phyloP scores from a whole-genome alignment of 345 rosid species.

The Linum tenue region DNA sequence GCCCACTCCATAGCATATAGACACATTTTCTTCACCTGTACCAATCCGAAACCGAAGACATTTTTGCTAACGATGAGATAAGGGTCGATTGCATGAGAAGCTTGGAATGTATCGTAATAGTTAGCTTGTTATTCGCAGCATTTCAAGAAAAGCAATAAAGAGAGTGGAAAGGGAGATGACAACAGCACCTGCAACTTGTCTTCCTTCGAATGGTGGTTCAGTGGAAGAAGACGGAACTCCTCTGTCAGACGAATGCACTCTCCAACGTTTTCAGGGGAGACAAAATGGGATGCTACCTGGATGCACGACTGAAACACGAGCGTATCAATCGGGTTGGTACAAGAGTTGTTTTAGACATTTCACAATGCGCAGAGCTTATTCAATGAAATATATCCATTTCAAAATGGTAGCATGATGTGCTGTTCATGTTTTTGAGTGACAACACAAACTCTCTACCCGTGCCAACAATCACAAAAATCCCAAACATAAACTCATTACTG shows the following conservation, averaged over 20 bases:
- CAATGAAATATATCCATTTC: too few species aligned
- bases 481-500: background rate
- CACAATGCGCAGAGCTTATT: too few species aligned
- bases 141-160: background rate
- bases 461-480: too few species aligned
- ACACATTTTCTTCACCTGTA: background rate
- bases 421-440: too few species aligned
- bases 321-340: too few species aligned
- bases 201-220: background rate
- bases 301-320: background rate
- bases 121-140: background rate
- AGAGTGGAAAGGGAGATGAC: background rate
- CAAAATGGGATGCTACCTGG: background rate
- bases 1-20: background rate
- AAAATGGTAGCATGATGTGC: too few species aligned
- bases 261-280: background rate
- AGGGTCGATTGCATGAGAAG: too few species aligned
- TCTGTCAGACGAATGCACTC: constrained; percentile 5
- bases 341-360: background rate
- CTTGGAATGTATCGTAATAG: too few species aligned
- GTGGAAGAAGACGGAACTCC: background rate
- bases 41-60: background rate
- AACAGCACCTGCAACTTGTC: constrained; percentile 1
- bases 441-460: too few species aligned
- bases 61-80: too few species aligned